Evolutionary conservation across 805 yeast species (phyloP).

Genomic region (Metschnikowia cerradonensis): DNA sequence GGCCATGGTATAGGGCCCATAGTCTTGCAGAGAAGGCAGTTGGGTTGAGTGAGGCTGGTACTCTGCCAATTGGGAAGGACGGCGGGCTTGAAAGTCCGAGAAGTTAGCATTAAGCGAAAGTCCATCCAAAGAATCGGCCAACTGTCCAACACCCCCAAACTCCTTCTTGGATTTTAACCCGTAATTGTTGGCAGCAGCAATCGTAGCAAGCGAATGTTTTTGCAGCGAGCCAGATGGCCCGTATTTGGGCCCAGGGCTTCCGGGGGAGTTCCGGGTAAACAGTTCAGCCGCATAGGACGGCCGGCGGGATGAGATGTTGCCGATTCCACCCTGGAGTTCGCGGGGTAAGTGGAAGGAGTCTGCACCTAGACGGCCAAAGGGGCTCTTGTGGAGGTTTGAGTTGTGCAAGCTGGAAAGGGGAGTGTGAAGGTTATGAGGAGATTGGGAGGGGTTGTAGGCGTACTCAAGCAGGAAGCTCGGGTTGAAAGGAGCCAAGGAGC

Average conservation of each 20-base stretch:
- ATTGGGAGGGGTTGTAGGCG: not conserved
- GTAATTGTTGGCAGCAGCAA: slow-evolving; percentile 29
- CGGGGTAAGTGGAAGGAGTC: slow-evolving; percentile 48
- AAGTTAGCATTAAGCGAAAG: slow-evolving; percentile 32
- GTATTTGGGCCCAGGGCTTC: not conserved
- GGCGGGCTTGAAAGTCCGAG: slow-evolving; percentile 38
- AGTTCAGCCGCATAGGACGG: slow-evolving; percentile 73
- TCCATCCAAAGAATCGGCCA: slow-evolving; percentile 27
- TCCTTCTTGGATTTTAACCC: slow-evolving; percentile 14
- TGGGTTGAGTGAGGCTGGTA: not conserved
- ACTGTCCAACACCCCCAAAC: slow-evolving; percentile 19
- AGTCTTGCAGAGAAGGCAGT: not conserved
- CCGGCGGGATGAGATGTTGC: slow-evolving; percentile 61
- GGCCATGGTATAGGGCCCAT: not conserved
- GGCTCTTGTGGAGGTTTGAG: not conserved
- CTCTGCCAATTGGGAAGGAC: slow-evolving; percentile 42
- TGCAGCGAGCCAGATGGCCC: slow-evolving; percentile 1
- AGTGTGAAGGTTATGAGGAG: not conserved
- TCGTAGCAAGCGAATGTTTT: slow-evolving; percentile 22
- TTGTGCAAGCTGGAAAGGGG: not conserved
- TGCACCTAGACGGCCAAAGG: not conserved
- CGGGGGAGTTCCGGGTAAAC: slow-evolving; percentile 34
- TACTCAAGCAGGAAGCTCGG: slow-evolving; percentile 1
- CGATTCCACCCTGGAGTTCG: slow-evolving; percentile 63
- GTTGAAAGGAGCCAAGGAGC: not conserved